phyloP scores from a whole-genome alignment of 2,329 filamentous ascomycete species.

The Talaromyces sp. region DNA sequence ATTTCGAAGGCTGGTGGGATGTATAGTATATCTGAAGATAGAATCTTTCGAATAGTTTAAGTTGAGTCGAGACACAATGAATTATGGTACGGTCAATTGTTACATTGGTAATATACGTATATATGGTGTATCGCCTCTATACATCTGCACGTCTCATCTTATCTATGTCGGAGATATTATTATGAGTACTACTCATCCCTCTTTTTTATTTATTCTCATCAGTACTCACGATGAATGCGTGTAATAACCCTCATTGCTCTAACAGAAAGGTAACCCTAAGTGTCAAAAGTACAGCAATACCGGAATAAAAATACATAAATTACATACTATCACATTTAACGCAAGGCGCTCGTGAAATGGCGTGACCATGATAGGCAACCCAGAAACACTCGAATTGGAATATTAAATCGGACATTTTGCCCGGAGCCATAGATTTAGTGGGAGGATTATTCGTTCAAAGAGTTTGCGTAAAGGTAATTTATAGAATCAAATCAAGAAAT shows the following conservation, averaged over 20 bases:
- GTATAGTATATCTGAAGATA: conserved; percentile 22
- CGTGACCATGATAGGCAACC: conserved; percentile 1
- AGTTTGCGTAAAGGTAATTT: neutral
- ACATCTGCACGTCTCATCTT: neutral
- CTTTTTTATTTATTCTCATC: no score
- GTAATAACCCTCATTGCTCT: neutral
- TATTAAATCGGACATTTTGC: neutral
- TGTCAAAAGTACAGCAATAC: neutral
- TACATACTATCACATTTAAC: conserved; percentile 19
- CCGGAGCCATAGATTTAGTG: neutral
- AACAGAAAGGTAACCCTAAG: neutral
- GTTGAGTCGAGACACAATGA: neutral
- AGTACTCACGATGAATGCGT: no score
- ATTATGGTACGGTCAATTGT: neutral
- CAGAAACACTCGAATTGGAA: neutral
- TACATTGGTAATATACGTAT: neutral
- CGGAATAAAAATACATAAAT: neutral
- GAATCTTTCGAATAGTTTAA: neutral
- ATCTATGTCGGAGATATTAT: neutral
- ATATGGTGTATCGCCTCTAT: neutral
- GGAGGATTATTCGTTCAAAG: neutral
- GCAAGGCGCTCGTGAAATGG: conserved; percentile 19
- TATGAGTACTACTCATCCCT: neutral
- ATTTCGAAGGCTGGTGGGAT: conserved; percentile 69
- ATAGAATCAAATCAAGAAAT: neutral